Evolutionary conservation across 2,329 filamentous ascomycete species (phyloP).

Genomic region (Apiospora malaysiana): DNA sequence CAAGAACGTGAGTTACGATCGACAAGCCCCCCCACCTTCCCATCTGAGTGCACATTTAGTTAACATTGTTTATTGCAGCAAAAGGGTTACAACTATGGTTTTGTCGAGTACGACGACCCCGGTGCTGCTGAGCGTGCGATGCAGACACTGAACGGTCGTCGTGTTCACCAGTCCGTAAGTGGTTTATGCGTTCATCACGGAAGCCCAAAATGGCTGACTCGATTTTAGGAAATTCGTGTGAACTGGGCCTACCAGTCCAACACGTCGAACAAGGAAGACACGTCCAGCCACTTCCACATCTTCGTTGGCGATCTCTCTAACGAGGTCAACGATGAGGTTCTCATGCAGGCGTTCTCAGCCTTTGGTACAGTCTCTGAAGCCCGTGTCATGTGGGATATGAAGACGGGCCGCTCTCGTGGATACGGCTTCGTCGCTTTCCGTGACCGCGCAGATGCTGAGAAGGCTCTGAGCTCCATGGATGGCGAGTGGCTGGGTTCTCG

Average conservation of each 20-base stretch:
- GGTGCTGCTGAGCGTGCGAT: conserved; percentile 96
- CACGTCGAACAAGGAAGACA: conserved; percentile 92
- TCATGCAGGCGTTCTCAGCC: conserved; percentile 91
- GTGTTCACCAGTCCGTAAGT: conserved; percentile 87
- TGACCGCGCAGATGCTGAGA: conserved; percentile 91
- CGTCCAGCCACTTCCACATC: conserved; percentile 97
- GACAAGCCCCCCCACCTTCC: background rate
- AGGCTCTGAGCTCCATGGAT: conserved; percentile 96
- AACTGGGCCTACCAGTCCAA: conserved; percentile 99
- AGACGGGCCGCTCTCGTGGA: conserved; percentile 94
- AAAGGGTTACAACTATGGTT: conserved; percentile 98
- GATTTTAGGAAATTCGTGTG: conserved; percentile 86
- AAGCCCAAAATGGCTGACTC: conserved; percentile 23
- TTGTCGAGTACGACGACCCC: conserved; percentile 98
- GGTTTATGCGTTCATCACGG: conserved; percentile 3
- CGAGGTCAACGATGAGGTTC: conserved; percentile 96
- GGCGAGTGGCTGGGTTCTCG: conserved; percentile 98
- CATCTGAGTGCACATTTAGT: conserved; percentile 29
- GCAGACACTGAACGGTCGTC: conserved; percentile 93
- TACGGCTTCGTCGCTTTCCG: conserved; percentile 99
- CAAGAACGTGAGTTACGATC: conserved; percentile 82
- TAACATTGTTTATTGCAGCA: conserved; percentile 58
- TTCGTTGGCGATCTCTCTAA: conserved; percentile 98
- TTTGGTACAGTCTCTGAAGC: conserved; percentile 97
- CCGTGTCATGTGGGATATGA: conserved; percentile 99